Conservation (phyloP, 805 yeast species). For the Nakazawaea molendinolei region DNA sequence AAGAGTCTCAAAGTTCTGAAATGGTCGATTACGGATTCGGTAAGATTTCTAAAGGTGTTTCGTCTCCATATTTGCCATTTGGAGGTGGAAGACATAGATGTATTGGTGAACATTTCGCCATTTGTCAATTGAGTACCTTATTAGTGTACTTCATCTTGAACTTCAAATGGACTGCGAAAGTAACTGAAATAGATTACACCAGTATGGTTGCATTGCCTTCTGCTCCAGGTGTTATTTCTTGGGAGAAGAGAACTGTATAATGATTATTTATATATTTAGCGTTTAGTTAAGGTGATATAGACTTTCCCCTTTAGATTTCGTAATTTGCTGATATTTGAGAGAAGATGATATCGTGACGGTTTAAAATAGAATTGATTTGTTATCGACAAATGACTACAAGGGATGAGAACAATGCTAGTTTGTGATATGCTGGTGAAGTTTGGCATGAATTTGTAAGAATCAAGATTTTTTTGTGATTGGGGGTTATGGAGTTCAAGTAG, state of each 20-base stretch:
- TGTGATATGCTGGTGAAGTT: too few species aligned
- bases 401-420: too few species aligned
- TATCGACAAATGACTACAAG: too few species aligned
- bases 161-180: conserved; percentile 64
- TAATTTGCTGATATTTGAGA: too few species aligned
- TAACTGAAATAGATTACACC: conserved; percentile 71
- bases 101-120: conserved; percentile 98
- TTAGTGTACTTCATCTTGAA: conserved; percentile 72
- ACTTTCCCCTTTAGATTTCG: too few species aligned
- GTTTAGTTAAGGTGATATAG: too few species aligned
- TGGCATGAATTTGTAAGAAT: too few species aligned
- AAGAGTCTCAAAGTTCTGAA: conserved; percentile 28
- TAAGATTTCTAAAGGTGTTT: conserved; percentile 90
- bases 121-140: conserved; percentile 83
- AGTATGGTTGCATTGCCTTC: conserved; percentile 91
- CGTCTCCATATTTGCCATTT: conserved; percentile 93
- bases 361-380: too few species aligned
- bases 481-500: too few species aligned
- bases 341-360: too few species aligned
- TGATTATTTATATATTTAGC: too few species aligned
- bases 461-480: too few species aligned
- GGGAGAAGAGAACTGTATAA: conserved; percentile 50
- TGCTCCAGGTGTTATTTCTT: conserved; percentile 63
- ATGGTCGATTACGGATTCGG: conserved; percentile 92
- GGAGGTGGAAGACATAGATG: conserved; percentile 99